phyloP scores from a whole-genome alignment of 176 grass and related monocot genomes.

The Avena atlantica region DNA sequence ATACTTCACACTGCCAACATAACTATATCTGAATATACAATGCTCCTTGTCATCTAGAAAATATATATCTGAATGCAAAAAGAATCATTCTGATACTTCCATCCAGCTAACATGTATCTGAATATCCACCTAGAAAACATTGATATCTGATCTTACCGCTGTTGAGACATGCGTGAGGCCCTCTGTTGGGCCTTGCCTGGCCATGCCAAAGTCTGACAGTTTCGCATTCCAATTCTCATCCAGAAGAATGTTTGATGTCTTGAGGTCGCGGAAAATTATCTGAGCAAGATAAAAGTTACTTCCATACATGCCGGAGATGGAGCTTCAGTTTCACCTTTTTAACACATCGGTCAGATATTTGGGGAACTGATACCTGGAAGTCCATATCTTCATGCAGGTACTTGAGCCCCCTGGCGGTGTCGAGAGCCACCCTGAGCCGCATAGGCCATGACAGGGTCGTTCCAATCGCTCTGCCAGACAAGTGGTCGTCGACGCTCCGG shows the following conservation, averaged over 20 bases:
- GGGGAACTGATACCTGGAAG: constrained; percentile 45
- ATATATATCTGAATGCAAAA: background rate
- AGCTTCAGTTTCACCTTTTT: background rate
- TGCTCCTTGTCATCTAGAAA: background rate
- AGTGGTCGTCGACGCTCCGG: constrained; percentile 55
- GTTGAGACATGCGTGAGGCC: constrained; percentile 74
- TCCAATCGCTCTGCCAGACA: constrained; percentile 23
- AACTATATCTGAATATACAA: background rate
- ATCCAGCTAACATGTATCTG: background rate
- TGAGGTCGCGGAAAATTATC: constrained; percentile 83
- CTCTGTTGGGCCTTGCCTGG: constrained; percentile 75
- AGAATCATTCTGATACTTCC: background rate
- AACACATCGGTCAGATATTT: background rate
- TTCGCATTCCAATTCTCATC: constrained; percentile 74
- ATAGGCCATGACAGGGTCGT: constrained; percentile 57
- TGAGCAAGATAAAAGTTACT: background rate
- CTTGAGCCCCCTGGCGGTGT: constrained; percentile 50
- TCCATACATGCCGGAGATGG: background rate
- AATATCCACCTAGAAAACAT: background rate
- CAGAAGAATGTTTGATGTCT: constrained; percentile 71
- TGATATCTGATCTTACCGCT: constrained; percentile 43
- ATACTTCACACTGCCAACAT: background rate
- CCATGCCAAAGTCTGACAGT: constrained; percentile 76
- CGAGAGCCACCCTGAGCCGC: constrained; percentile 52
- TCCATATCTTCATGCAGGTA: constrained; percentile 68